Conservation (phyloP, 2,329 filamentous ascomycete genomes). For the Fusarium haematococcum region DNA sequence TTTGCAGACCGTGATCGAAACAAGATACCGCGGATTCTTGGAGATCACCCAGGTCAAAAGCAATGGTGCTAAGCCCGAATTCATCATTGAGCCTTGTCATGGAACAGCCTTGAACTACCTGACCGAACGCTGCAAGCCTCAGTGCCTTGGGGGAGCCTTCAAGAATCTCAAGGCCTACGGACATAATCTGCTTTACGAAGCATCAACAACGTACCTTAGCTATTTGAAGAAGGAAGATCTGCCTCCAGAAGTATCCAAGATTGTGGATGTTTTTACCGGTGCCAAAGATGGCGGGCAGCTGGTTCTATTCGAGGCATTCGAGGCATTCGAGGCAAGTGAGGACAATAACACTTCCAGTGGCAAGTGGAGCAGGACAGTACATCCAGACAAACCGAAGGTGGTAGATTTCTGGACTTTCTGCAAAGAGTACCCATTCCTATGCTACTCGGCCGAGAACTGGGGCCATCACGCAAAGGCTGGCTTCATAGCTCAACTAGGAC, state of each 20-base stretch:
- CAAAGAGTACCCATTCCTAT: not conserved
- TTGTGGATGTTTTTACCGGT: not conserved
- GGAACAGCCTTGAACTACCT: not conserved
- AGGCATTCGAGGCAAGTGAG: not conserved
- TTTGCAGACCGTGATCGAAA: not conserved
- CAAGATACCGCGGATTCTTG: not conserved
- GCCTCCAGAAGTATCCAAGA: not conserved
- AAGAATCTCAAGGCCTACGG: not conserved
- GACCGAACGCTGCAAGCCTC: not conserved
- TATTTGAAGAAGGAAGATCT: not conserved
- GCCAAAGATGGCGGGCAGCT: not conserved
- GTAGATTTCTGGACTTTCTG: not conserved
- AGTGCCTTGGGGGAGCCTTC: not conserved
- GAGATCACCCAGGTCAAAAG: not conserved
- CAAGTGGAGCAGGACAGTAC: not conserved
- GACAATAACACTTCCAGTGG: not conserved
- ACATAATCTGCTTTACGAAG: not conserved
- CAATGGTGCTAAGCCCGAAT: fast-evolving
- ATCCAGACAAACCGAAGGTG: too few relatives aligned
- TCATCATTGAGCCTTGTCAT: not conserved
- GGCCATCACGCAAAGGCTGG: not conserved
- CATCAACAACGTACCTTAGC: not conserved
- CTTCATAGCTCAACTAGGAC: not conserved
- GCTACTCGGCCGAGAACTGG: not conserved
- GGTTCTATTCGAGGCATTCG: not conserved